These are phyloP conservation scores for Wickerhamomyces strasburgensis DNA, from an alignment of 805 yeast genomes.

Conservation along the genomic window DNA sequence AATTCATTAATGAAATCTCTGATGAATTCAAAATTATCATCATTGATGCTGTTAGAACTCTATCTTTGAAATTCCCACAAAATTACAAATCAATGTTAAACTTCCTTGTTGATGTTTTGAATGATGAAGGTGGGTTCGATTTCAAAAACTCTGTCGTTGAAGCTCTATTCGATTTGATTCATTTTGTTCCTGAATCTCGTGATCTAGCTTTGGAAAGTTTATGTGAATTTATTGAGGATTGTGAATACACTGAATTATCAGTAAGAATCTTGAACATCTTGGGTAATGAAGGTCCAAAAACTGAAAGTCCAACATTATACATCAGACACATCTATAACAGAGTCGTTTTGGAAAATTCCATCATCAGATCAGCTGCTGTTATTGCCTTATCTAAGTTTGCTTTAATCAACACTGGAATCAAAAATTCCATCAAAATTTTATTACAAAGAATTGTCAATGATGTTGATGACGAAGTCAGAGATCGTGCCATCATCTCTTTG, in stretches of 20 bases:
- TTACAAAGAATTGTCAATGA: conserved; percentile 82
- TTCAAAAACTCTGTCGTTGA: conserved; percentile 88
- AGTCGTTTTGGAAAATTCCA: conserved; percentile 91
- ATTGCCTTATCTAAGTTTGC: conserved; percentile 90
- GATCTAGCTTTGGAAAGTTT: conserved; percentile 80
- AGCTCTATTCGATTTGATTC: conserved; percentile 87
- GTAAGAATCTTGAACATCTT: conserved; percentile 89
- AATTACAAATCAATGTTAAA: conserved; percentile 78
- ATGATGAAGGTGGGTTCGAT: conserved; percentile 85
- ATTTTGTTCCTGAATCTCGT: conserved; percentile 77
- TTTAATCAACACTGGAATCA: conserved; percentile 58
- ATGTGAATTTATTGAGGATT: conserved; percentile 97
- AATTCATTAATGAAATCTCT: conserved; percentile 86
- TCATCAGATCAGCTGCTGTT: conserved; percentile 94
- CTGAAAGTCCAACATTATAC: conserved; percentile 80
- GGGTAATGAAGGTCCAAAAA: conserved; percentile 91
- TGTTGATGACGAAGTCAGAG: conserved; percentile 95
- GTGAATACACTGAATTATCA: conserved; percentile 90
- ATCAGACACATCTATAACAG: conserved; percentile 96
- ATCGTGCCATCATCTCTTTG: conserved; percentile 86
- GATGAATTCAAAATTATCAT: conserved; percentile 95
- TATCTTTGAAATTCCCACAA: conserved; percentile 89
- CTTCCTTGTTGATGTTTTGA: conserved; percentile 77
- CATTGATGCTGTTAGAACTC: conserved; percentile 88
- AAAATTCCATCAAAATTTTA: conserved; percentile 66